Conservation (phyloP, 345 rosid species). For the Moringa oleifera region DNA sequence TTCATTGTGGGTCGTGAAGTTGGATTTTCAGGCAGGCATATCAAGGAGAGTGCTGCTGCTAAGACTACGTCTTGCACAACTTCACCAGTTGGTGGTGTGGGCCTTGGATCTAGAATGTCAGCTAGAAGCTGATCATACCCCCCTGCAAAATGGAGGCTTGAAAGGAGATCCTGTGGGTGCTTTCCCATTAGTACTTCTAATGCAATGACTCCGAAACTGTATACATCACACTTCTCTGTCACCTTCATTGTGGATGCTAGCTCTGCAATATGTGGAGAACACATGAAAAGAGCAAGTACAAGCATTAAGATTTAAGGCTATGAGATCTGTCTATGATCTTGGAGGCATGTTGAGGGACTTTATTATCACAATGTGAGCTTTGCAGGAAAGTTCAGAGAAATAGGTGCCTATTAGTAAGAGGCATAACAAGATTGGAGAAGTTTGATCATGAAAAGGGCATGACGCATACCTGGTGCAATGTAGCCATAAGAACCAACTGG, state of each 20-base stretch:
- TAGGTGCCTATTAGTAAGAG: neutral
- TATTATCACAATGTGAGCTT: neutral
- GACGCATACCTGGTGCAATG: slow-evolving; percentile 40
- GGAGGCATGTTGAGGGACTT: neutral
- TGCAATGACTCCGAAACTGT: slow-evolving; percentile 36
- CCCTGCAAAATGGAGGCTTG: neutral
- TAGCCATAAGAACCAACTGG: slow-evolving; percentile 48
- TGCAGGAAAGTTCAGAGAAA: neutral
- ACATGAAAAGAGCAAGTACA: neutral
- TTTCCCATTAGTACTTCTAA: slow-evolving; percentile 34
- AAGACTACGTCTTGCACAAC: slow-evolving; percentile 5
- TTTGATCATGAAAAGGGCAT: neutral
- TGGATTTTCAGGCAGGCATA: slow-evolving; percentile 27
- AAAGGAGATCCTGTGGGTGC: slow-evolving; percentile 32
- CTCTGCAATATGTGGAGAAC: neutral
- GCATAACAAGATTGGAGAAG: neutral
- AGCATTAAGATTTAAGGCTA: neutral
- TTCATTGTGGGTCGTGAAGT: slow-evolving; percentile 29
- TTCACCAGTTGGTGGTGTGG: no score
- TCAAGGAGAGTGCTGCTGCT: slow-evolving; percentile 11
- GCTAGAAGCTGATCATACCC: no score
- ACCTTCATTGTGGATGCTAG: slow-evolving; percentile 33
- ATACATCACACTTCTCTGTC: slow-evolving; percentile 38
- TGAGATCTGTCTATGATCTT: neutral
- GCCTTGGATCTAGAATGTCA: no score